phyloP scores from a whole-genome alignment of 1,139 yeast genomes.

The Scheffersomyces quercinus region DNA sequence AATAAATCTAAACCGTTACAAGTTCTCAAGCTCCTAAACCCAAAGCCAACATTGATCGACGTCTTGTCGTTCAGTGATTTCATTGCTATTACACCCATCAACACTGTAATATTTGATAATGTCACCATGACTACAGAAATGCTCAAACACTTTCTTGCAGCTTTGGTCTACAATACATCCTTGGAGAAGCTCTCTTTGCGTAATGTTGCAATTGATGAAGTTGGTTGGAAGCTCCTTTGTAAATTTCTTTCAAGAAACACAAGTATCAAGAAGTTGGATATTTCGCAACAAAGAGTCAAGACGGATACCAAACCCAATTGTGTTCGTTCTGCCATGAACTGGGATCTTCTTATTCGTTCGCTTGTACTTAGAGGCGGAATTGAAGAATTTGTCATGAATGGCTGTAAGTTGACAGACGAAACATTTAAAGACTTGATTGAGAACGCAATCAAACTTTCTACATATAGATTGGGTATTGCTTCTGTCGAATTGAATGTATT shows the following conservation, averaged over 20 bases:
- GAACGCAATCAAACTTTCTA: conserved; percentile 52
- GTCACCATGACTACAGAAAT: conserved; percentile 78
- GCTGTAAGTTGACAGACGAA: conserved; percentile 62
- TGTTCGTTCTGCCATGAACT: conserved; percentile 69
- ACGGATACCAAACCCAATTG: conserved; percentile 45
- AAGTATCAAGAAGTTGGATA: conserved; percentile 65
- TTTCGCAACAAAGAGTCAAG: conserved; percentile 73
- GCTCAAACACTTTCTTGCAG: conserved; percentile 67
- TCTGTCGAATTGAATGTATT: conserved; percentile 60
- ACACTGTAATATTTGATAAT: conserved; percentile 78
- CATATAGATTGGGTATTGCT: conserved; percentile 78
- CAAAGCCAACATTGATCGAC: conserved; percentile 89
- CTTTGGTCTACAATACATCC: conserved; percentile 56
- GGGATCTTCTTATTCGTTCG: conserved; percentile 68
- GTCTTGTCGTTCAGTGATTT: conserved; percentile 87
- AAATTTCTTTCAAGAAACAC: conserved; percentile 63
- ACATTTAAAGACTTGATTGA: conserved; percentile 53
- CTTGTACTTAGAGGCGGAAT: conserved; percentile 65
- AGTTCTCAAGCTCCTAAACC: conserved; percentile 77
- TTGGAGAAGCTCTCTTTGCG: conserved; percentile 74
- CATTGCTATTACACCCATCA: conserved; percentile 78
- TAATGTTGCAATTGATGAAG: conserved; percentile 70
- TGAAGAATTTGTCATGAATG: conserved; percentile 81
- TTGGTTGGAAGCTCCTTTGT: conserved; percentile 77
- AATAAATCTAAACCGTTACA: conserved; percentile 75